A percentile compares a stretch with the other conserved stretches of the same genome.
Conservation (phyloP, 108 stramenopile species). For the Skeletonema marinoi region DNA sequence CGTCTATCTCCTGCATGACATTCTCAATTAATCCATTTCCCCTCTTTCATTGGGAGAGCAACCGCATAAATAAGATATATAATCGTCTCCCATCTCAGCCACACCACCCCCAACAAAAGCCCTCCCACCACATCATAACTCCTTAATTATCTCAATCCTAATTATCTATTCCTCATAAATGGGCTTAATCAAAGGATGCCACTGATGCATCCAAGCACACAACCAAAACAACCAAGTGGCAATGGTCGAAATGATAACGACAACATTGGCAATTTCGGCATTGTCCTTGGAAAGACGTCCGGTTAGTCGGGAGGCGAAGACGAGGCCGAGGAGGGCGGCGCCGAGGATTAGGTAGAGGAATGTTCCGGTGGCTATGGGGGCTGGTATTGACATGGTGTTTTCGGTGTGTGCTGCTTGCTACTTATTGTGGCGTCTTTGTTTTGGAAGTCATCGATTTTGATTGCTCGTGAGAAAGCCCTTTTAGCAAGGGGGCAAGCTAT, state of each 20-base stretch:
- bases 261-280: conserved; percentile 86
- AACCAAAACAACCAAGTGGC: conserved; percentile 91
- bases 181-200: conserved; percentile 90
- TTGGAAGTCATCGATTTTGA: no score
- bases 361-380: conserved; percentile 74
- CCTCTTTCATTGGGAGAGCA: neutral
- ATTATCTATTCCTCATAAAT: conserved; percentile 79
- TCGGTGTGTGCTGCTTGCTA: neutral
- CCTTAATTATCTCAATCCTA: neutral
- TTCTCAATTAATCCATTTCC: neutral
- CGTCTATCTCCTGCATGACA: neutral
- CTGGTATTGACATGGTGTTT: conserved; percentile 66
- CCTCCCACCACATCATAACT: neutral
- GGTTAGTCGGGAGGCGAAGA: conserved; percentile 64
- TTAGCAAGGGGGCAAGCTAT: no score
- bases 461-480: no score
- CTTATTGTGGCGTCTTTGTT: neutral
- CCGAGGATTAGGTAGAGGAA: conserved; percentile 77
- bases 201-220: conserved; percentile 93
- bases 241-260: conserved; percentile 68
- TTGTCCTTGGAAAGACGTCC: conserved; percentile 84
- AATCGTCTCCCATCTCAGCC: neutral
- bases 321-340: conserved; percentile 55
- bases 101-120: neutral
- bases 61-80: neutral